Percentiles rank a stretch among this genome's conserved stretches.
Evolutionary conservation across 1,284 basidiomycete genomes (phyloP).

Genomic region (Taiwanofungus camphoratus): DNA sequence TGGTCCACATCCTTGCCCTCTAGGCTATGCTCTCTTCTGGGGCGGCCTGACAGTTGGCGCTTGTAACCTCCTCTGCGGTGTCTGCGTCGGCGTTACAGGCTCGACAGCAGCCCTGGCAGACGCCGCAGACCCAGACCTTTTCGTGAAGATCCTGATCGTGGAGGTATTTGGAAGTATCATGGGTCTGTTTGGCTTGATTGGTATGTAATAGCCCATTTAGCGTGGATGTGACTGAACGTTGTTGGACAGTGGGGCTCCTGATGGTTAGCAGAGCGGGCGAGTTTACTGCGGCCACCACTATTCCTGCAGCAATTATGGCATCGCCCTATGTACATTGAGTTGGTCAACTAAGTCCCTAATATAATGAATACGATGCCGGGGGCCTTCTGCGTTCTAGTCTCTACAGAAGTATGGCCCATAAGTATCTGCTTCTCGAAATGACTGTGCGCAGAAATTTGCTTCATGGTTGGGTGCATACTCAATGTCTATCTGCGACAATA

Average conservation of each 20-base stretch:
- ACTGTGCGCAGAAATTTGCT: too few species aligned
- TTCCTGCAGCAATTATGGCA: conserved; percentile 21
- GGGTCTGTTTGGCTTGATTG: conserved; percentile 88
- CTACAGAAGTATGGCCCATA: too few species aligned
- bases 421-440: too few species aligned
- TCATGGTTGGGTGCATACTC: too few species aligned
- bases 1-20: not conserved
- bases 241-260: conserved; percentile 53
- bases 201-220: conserved; percentile 40
- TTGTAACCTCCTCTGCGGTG: conserved; percentile 91
- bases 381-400: too few species aligned
- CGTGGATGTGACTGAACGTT: conserved; percentile 1
- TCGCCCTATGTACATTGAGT: conserved; percentile 28
- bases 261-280: conserved; percentile 57
- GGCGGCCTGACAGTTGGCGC: conserved; percentile 86
- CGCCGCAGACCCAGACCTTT: conserved; percentile 87
- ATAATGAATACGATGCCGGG: too few species aligned
- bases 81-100: conserved; percentile 88
- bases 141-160: conserved; percentile 92
- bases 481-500: too few species aligned
- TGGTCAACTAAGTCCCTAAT: not conserved
- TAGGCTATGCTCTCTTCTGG: conserved; percentile 92
- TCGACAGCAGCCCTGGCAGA: conserved; percentile 90
- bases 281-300: conserved; percentile 37
- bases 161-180: conserved; percentile 94